A percentile compares a stretch with the other conserved stretches of the same genome.
Evolutionary conservation across 768 basidiomycete species (phyloP).

Genomic region (Pisolithus albus): DNA sequence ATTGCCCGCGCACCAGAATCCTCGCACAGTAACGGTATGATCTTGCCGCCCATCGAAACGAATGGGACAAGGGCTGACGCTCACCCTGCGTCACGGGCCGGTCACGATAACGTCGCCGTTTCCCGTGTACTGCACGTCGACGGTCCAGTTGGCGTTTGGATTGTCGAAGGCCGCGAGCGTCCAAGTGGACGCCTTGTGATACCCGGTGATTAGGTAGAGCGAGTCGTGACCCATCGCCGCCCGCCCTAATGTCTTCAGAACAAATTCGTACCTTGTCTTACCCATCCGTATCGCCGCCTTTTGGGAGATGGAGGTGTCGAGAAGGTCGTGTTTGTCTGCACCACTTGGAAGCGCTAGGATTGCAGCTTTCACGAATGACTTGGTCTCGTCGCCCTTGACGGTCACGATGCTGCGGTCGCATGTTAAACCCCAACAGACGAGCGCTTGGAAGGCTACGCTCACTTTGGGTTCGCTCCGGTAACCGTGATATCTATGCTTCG

Average conservation of each 20-base stretch:
- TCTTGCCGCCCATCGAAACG: constrained; percentile 1
- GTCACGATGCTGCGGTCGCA: too few relatives aligned
- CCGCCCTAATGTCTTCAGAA: constrained; percentile 1
- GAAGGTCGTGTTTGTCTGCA: constrained; percentile 11
- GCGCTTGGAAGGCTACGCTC: not conserved
- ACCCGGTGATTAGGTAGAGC: constrained; percentile 24
- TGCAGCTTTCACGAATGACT: constrained; percentile 14
- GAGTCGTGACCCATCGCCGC: not conserved
- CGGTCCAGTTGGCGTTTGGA: not conserved
- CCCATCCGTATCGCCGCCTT: constrained; percentile 14
- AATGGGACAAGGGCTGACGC: not conserved
- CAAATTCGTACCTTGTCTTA: constrained; percentile 20
- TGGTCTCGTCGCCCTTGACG: constrained; percentile 7
- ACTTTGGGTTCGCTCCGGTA: not conserved
- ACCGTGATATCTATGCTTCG: not conserved
- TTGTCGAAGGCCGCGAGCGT: constrained; percentile 13
- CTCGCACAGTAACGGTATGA: constrained; percentile 13
- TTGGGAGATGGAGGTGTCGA: constrained; percentile 3
- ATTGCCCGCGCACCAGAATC: too few relatives aligned
- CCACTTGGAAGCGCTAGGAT: constrained; percentile 26
- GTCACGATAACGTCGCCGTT: not conserved
- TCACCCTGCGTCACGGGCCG: not conserved
- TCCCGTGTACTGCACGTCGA: not conserved
- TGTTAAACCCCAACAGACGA: not conserved
- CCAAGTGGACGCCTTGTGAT: constrained; percentile 21